These are phyloP conservation scores for Agapanthus africanus DNA, from an alignment of 106 monocot genomes.

Conservation along the genomic window DNA sequence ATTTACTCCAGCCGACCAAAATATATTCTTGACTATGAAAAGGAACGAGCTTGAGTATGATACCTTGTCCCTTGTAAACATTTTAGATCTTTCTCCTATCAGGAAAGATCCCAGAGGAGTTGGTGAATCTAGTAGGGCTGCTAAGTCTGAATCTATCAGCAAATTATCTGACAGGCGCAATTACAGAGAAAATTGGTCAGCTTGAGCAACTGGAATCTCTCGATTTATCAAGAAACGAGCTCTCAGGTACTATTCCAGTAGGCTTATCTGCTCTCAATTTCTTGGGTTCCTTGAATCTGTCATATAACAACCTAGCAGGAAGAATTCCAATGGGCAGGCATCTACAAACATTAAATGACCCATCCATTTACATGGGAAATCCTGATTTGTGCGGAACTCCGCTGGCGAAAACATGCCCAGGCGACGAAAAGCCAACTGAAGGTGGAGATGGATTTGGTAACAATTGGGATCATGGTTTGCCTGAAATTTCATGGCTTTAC, in stretches of 20 bases:
- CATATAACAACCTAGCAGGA: constrained; percentile 4
- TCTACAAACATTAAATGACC: constrained; percentile 2
- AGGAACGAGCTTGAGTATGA: constrained; percentile 3
- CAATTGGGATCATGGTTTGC: too few relatives aligned
- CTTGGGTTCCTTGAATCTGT: constrained; percentile 10
- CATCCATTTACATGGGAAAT: constrained; percentile 7
- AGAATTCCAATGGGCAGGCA: constrained; percentile 11
- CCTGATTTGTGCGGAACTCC: constrained; percentile 6
- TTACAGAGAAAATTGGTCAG: constrained; percentile 10
- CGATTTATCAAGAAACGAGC: constrained; percentile 10
- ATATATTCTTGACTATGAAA: constrained; percentile 10
- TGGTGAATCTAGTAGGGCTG: background rate
- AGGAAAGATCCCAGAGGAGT: background rate
- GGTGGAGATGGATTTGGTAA: too few relatives aligned
- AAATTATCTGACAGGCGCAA: constrained; percentile 8
- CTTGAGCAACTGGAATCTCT: background rate
- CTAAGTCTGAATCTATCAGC: constrained; percentile 8
- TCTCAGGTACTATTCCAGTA: constrained; percentile 5
- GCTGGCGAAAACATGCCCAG: too few relatives aligned
- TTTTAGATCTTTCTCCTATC: constrained; percentile 12
- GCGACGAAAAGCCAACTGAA: too few relatives aligned
- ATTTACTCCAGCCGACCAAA: background rate
- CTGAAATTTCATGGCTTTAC: too few relatives aligned
- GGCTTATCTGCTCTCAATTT: constrained; percentile 2
- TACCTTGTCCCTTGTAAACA: background rate